A percentile compares a stretch with the other conserved stretches of the same genome.
Evolutionary conservation across 257 asterid genomes (phyloP).

Genomic region (Nicotiana benthamiana): DNA sequence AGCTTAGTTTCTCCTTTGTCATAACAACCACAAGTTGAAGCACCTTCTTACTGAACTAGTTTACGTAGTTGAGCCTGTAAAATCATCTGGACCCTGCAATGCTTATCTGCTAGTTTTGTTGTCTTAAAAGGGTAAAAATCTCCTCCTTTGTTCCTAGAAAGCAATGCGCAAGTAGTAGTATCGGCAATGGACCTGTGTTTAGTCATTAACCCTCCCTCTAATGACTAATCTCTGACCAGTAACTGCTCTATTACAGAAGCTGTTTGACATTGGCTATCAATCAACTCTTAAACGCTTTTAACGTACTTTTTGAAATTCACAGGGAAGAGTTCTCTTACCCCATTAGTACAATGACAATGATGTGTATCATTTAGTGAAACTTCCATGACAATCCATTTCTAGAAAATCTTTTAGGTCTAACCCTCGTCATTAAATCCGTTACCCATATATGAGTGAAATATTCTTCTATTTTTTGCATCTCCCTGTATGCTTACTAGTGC

Average conservation of each 20-base stretch:
- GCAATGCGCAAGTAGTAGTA: neutral
- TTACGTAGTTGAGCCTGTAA: neutral
- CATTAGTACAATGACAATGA: neutral
- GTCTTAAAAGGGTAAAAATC: neutral
- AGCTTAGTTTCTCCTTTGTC: neutral
- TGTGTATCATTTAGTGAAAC: neutral
- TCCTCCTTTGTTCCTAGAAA: neutral
- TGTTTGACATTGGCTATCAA: neutral
- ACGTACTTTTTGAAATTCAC: neutral
- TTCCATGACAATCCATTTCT: neutral
- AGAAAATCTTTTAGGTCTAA: neutral
- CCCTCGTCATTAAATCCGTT: neutral
- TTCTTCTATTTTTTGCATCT: neutral
- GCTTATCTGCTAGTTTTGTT: neutral
- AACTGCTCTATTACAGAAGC: neutral
- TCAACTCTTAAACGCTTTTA: neutral
- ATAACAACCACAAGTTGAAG: neutral
- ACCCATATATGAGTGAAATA: neutral
- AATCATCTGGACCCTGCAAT: neutral
- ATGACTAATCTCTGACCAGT: neutral
- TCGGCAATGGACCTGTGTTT: neutral
- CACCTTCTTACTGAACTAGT: neutral
- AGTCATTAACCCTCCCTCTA: neutral
- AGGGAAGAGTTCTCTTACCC: neutral
- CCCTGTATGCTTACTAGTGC: neutral